phyloP scores from a whole-genome alignment of 176 grass and related monocot species.

The Chrysopogon serrulatus region DNA sequence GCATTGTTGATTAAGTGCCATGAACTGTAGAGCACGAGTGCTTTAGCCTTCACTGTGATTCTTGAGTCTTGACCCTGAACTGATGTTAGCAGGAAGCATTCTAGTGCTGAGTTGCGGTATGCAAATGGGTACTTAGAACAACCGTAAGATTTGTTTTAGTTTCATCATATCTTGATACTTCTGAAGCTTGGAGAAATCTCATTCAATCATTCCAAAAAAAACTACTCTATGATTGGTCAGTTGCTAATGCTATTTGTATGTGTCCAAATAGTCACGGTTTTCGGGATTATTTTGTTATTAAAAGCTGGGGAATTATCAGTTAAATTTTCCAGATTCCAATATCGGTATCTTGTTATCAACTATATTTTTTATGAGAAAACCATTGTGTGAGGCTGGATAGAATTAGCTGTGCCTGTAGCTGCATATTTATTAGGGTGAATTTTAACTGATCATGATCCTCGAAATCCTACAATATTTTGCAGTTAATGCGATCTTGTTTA shows the following conservation, averaged over 20 bases:
- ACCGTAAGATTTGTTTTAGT: neutral
- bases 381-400: neutral
- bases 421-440: neutral
- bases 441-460: neutral
- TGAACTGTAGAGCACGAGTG: neutral
- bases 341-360: neutral
- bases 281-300: conserved; percentile 3
- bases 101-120: neutral
- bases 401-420: neutral
- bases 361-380: neutral
- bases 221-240: neutral
- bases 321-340: neutral
- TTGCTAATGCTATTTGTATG: neutral
- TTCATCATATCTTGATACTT: neutral
- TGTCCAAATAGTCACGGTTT: neutral
- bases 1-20: neutral
- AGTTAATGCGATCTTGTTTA: neutral
- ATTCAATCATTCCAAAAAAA: neutral
- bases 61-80: neutral
- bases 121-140: neutral
- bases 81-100: neutral
- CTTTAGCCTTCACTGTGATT: neutral
- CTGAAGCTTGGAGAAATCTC: neutral
- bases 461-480: neutral
- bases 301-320: neutral